A percentile compares a stretch with the other conserved stretches of the same genome.
phyloP scores from a whole-genome alignment of 306 rosid species.

The Casuarina glauca region DNA sequence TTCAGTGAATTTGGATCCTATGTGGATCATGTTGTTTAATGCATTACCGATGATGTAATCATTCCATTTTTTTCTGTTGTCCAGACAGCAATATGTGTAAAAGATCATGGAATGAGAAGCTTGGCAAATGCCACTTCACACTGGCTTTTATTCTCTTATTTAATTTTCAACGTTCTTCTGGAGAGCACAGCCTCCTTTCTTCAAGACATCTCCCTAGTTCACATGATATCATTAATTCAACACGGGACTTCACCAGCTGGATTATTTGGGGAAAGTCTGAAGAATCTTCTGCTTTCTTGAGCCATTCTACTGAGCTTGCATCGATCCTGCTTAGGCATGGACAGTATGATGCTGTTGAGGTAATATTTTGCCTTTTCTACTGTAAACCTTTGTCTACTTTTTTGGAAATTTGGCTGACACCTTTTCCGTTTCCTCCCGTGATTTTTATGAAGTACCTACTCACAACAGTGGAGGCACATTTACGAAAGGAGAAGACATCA shows the following conservation, averaged over 20 bases:
- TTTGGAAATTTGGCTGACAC: slow-evolving; percentile 24
- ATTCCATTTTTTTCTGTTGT: slow-evolving; percentile 27
- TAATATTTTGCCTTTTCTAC: slow-evolving; percentile 30
- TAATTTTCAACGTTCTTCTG: slow-evolving; percentile 51
- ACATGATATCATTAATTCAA: slow-evolving; percentile 42
- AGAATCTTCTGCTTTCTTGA: slow-evolving; percentile 60
- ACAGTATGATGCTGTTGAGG: slow-evolving; percentile 90
- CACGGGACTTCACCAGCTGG: slow-evolving; percentile 76
- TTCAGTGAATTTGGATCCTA: not conserved
- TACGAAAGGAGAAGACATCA: slow-evolving; percentile 77
- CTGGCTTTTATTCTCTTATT: slow-evolving; percentile 72
- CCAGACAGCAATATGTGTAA: slow-evolving; percentile 58
- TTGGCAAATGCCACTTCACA: slow-evolving; percentile 73
- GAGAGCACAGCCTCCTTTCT: slow-evolving; percentile 34
- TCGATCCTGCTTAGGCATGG: slow-evolving; percentile 75
- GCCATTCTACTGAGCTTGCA: slow-evolving; percentile 78
- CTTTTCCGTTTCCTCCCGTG: slow-evolving; percentile 1
- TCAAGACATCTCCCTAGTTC: slow-evolving; percentile 50
- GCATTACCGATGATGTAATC: slow-evolving; percentile 12
- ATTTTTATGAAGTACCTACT: slow-evolving; percentile 63
- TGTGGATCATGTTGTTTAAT: slow-evolving; percentile 10
- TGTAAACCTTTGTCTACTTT: slow-evolving; percentile 14
- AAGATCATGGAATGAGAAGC: slow-evolving; percentile 72
- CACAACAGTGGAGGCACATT: slow-evolving; percentile 64
- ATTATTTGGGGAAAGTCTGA: slow-evolving; percentile 73